Evolutionary conservation across 805 yeast species (phyloP).

Genomic region (Barnettozyma botsteinii): DNA sequence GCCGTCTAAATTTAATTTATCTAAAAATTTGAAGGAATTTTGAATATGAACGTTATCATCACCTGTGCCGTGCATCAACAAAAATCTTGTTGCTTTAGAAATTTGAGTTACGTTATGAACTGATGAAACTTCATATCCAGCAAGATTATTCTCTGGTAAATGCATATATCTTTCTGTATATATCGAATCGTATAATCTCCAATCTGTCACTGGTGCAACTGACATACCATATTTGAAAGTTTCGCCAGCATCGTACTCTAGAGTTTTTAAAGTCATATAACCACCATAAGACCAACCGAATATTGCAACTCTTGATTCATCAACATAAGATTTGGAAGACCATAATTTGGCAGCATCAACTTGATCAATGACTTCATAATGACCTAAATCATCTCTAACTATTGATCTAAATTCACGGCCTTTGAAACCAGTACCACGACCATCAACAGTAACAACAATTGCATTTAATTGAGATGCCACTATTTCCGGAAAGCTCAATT

Average conservation of each 20-base stretch:
- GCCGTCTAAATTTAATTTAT: constrained; percentile 59
- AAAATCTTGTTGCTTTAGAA: constrained; percentile 55
- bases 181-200: constrained; percentile 86
- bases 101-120: constrained; percentile 54
- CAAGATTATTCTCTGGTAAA: constrained; percentile 59
- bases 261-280: constrained; percentile 79
- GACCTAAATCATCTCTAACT: constrained; percentile 79
- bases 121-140: constrained; percentile 55
- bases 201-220: constrained; percentile 96
- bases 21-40: constrained; percentile 73
- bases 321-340: constrained; percentile 58
- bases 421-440: constrained; percentile 92
- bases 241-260: constrained; percentile 72
- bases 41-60: constrained; percentile 98
- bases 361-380: constrained; percentile 81
- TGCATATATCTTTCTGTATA: constrained; percentile 96
- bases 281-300: constrained; percentile 99
- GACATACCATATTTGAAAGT: constrained; percentile 86
- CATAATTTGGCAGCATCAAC: constrained; percentile 76
- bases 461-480: constrained; percentile 74
- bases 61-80: constrained; percentile 93
- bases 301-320: constrained; percentile 63
- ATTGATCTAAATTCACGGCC: constrained; percentile 71
- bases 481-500: constrained; percentile 64
- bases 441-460: constrained; percentile 91